phyloP scores from a whole-genome alignment of 768 basidiomycete species.

The Dentipellis fragilis region DNA sequence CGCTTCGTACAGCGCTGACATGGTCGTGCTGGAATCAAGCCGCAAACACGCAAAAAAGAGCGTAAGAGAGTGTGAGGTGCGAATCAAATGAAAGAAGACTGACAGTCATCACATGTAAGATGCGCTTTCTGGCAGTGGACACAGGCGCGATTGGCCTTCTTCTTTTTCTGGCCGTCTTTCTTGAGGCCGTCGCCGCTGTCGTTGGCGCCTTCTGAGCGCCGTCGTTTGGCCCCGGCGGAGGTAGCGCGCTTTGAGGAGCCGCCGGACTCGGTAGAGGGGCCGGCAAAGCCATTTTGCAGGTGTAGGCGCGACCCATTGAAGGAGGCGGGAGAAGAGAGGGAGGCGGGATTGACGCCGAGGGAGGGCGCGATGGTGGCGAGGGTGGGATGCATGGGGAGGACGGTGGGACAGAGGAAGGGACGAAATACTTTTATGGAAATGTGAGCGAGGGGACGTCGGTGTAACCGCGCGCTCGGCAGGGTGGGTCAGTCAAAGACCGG shows the following conservation, averaged over 20 bases:
- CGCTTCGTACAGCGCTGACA: conserved; percentile 95
- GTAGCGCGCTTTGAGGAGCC: neutral
- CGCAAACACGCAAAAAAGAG: conserved; percentile 1
- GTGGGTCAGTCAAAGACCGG: neutral
- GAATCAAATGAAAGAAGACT: conserved; percentile 24
- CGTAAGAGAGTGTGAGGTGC: conserved; percentile 11
- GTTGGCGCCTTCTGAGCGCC: conserved; percentile 47
- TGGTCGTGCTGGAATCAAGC: conserved; percentile 62
- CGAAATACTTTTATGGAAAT: neutral
- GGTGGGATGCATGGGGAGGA: neutral
- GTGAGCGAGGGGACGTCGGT: neutral
- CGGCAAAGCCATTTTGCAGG: neutral
- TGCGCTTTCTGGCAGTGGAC: conserved; percentile 96
- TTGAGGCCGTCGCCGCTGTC: conserved; percentile 41
- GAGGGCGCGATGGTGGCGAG: neutral
- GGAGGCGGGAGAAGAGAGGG: neutral
- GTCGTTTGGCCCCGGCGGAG: conserved; percentile 5
- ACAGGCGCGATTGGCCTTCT: conserved; percentile 90
- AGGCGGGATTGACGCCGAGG: conserved; percentile 5
- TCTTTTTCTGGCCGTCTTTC: conserved; percentile 79
- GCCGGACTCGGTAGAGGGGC: neutral
- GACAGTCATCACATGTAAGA: conserved; percentile 96
- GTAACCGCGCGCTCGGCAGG: neutral
- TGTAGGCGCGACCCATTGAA: neutral
- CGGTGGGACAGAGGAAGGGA: neutral